Evolutionary conservation across 164 flowering plant species (phyloP).

Genomic region (Vitis riparia): DNA sequence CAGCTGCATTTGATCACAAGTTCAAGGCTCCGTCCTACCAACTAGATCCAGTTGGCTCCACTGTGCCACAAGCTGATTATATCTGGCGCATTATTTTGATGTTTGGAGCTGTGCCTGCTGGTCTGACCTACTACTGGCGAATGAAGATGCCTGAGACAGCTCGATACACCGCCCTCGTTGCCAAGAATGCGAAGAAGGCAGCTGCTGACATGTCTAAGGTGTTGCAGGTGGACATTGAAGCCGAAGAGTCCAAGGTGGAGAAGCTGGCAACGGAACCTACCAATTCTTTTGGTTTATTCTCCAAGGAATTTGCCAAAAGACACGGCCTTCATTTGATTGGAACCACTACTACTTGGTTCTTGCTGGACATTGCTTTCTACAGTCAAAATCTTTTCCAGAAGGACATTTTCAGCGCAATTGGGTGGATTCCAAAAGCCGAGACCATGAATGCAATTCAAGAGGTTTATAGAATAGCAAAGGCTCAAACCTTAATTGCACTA

Average conservation of each 20-base stretch:
- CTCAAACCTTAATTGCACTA: conserved; percentile 42
- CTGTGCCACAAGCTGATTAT: conserved; percentile 37
- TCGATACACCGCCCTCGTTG: conserved; percentile 62
- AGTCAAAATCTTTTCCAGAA: conserved; percentile 49
- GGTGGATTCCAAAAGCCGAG: conserved; percentile 38
- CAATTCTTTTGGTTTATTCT: conserved; percentile 37
- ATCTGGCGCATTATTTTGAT: conserved; percentile 47
- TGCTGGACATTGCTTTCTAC: conserved; percentile 45
- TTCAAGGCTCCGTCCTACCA: conserved; percentile 16
- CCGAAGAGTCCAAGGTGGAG: conserved; percentile 22
- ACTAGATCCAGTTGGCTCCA: conserved; percentile 12
- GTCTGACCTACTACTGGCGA: conserved; percentile 64
- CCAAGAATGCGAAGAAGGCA: conserved; percentile 54
- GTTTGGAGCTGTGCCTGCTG: conserved; percentile 52
- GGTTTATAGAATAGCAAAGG: conserved; percentile 34
- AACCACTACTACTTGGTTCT: conserved; percentile 37
- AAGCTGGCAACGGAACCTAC: neutral
- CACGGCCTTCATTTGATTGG: conserved; percentile 51
- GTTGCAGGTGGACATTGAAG: conserved; percentile 36
- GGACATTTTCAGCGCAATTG: conserved; percentile 40
- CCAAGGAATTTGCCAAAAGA: conserved; percentile 29
- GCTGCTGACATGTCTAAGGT: conserved; percentile 54
- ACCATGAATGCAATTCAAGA: conserved; percentile 40
- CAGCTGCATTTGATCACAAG: conserved; percentile 11
- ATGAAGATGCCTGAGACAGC: conserved; percentile 78